Conservation (phyloP, 371 early-diverging fungal genomes). For the Rhizomucor pusillus region DNA sequence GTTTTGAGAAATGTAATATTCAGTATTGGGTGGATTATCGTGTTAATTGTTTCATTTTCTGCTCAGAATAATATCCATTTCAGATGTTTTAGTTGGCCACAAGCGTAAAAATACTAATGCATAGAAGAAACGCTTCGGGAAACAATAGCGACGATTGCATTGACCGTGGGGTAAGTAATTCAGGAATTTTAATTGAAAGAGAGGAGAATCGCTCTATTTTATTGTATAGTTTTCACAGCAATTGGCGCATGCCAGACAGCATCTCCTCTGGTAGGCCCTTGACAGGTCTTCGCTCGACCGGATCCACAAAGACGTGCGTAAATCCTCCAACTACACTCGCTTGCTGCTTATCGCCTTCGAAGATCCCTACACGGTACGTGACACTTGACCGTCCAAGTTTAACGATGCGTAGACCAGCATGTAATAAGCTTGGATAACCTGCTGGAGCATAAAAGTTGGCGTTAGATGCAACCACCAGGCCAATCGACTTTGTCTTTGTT, state of each 20-base stretch:
- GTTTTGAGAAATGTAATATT: too few species aligned
- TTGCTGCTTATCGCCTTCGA: conserved; percentile 34
- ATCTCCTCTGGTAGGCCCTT: conserved; percentile 22
- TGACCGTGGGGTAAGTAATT: too few species aligned
- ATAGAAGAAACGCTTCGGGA: too few species aligned
- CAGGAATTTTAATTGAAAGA: neutral
- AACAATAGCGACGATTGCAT: too few species aligned
- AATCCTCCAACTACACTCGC: conserved; percentile 47
- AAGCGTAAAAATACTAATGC: too few species aligned
- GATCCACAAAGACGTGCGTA: conserved; percentile 49
- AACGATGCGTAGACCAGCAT: conserved; percentile 53
- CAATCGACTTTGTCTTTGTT: conserved; percentile 41
- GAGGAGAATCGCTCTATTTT: conserved; percentile 7
- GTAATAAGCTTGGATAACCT: conserved; percentile 52
- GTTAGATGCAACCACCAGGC: conserved; percentile 53
- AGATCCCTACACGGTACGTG: conserved; percentile 61
- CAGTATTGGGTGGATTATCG: too few species aligned
- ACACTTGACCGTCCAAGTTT: conserved; percentile 58
- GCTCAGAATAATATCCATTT: too few species aligned
- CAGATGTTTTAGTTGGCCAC: too few species aligned
- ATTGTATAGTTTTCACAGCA: too few species aligned
- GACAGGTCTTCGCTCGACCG: conserved; percentile 31
- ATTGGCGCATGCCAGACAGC: conserved; percentile 12
- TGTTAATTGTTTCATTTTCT: too few species aligned
- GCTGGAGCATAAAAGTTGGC: conserved; percentile 50